Base-by-base conservation (phyloP, 495 filamentous ascomycete species). In the Xylaria curta region DNA sequence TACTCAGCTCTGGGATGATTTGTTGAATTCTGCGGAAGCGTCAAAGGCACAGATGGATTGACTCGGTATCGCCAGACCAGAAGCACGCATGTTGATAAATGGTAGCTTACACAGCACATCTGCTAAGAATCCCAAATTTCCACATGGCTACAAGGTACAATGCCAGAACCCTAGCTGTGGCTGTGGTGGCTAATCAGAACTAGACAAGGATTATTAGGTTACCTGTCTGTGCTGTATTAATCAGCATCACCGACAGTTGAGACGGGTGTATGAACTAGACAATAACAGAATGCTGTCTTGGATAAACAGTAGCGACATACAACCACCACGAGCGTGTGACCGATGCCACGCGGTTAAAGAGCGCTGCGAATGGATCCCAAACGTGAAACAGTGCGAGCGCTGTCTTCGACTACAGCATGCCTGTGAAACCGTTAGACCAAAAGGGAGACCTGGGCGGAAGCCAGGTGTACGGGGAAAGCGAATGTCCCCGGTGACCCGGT, bases 281-380 rank as follows among this genome's bases (percentile, higher is more conserved):
- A 12, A 13, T 21, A 21, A 28, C 40, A 63, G 12, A 19, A 69
- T 69, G 66, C 5, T 28, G 4, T 69, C 36, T 28, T 69, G 51
- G 53, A 36, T n/a, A n/a, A 44, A 44, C 13, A n/a, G n/a, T 31
- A 46, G 66, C 13, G 66, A 61, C 26, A 26, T 36, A 42, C 12
- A 36, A n/a, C 66, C 24, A 9, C 66, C 33, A 33, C 66, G 66
- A 10, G 75, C 75, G 19, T 77, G 75, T 60, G 75, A 77, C 63
- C 69, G 75, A 64, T 77, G 75, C 65, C 72, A 77, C 66, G 65
- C 73, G 42, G 66, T 77, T 31, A 77, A 77, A 67, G 75, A 77
- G 70, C 69, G 73, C 51, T 77, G 75, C 61, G 53, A 58, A 58
- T 67, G 75, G 56, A 36, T 56, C 21, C 40, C 60, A 19, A 47